Conservation (phyloP, 2,329 filamentous ascomycete genomes). For the Talaromyces sp. region DNA sequence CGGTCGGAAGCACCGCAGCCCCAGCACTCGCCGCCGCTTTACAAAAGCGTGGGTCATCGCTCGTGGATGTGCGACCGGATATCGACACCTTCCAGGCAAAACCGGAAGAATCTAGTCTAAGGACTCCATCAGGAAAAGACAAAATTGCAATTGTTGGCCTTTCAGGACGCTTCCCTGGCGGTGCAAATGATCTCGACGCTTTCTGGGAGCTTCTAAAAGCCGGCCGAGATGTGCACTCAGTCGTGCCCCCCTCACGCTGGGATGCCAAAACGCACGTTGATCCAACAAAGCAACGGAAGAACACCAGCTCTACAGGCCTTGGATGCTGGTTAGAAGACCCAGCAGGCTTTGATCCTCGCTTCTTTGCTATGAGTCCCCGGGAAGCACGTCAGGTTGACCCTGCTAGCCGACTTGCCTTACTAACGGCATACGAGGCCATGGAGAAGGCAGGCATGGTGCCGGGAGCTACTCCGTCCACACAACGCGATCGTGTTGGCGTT, state of each 20-base stretch:
- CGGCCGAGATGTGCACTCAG: not conserved
- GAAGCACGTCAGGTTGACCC: conserved; percentile 81
- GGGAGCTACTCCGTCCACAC: conserved; percentile 69
- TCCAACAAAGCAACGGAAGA: no score
- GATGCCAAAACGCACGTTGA: not conserved
- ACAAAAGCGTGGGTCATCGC: no score
- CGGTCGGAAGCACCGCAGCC: no score
- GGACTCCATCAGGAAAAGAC: no score
- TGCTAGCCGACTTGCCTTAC: conserved; percentile 74
- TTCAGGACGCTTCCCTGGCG: not conserved
- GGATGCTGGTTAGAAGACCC: conserved; percentile 79
- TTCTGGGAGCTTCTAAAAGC: not conserved
- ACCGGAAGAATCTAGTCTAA: no score
- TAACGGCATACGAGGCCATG: conserved; percentile 78
- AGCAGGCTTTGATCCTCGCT: conserved; percentile 76
- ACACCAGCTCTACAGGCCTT: no score
- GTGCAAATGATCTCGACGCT: not conserved
- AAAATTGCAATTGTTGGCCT: not conserved
- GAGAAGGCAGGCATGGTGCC: conserved; percentile 79
- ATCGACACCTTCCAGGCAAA: no score
- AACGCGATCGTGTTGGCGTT: conserved; percentile 66
- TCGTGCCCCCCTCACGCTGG: not conserved
- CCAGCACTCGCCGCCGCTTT: no score
- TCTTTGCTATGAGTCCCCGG: conserved; percentile 85
- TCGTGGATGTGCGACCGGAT: no score